Conservation (phyloP, 345 rosid genomes). For the Eucalyptus regnans region DNA sequence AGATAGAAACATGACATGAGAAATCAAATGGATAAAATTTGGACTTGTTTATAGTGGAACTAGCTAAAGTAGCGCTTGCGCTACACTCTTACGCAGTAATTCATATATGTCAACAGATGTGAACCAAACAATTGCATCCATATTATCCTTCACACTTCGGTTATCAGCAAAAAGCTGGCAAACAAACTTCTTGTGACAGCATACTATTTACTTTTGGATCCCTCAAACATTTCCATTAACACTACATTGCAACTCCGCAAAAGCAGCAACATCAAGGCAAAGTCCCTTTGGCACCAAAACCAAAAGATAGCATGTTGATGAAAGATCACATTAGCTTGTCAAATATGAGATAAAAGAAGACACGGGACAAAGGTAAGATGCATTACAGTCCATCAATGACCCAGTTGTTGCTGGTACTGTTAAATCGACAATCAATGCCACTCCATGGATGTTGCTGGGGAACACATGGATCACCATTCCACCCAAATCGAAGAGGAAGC, state of each 20-base stretch:
- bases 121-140: not conserved
- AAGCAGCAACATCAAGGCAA: not conserved
- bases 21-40: not conserved
- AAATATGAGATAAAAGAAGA: not conserved
- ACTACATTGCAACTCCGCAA: not conserved
- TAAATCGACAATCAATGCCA: conserved; percentile 79
- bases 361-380: conserved; percentile 8
- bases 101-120: not conserved
- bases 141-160: not conserved
- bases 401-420: conserved; percentile 64
- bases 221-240: not conserved
- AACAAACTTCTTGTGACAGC: not conserved
- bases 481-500: conserved; percentile 89
- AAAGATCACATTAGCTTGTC: not conserved
- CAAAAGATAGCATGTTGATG: not conserved
- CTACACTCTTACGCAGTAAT: not conserved
- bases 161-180: not conserved
- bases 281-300: not conserved
- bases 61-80: not conserved
- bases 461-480: conserved; percentile 99
- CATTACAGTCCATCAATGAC: conserved; percentile 94
- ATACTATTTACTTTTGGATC: not conserved
- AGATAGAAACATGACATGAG: not conserved
- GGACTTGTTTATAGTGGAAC: not conserved
- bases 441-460: conserved; percentile 99